These are phyloP conservation scores for Flaveria trinervia DNA, from an alignment of 129 eudicot species.

Conservation along the genomic window DNA sequence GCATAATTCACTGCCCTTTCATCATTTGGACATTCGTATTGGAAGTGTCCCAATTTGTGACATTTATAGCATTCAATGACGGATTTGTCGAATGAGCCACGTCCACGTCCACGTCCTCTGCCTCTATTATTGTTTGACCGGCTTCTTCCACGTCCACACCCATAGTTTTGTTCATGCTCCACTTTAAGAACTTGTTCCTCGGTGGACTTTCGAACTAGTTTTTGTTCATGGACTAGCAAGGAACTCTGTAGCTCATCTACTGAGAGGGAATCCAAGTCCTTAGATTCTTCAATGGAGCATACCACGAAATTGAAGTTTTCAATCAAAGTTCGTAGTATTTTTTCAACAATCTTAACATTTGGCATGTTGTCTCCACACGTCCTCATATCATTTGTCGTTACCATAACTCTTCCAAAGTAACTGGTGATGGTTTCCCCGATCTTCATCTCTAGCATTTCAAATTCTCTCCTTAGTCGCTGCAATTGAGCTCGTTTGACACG, in stretches of 20 bases:
- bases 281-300: too few relatives aligned
- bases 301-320: too few relatives aligned
- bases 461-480: neutral
- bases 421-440: neutral
- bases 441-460: neutral
- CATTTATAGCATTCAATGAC: neutral
- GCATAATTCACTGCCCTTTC: neutral
- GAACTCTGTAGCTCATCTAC: too few relatives aligned
- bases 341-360: too few relatives aligned
- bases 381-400: neutral
- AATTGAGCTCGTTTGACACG: neutral
- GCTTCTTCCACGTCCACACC: neutral
- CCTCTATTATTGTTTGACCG: neutral
- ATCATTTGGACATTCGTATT: neutral
- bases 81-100: neutral
- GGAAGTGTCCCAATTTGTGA: constrained; percentile 16
- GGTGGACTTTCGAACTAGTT: neutral
- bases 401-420: neutral
- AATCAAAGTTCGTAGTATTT: too few relatives aligned
- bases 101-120: constrained; percentile 8
- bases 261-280: too few relatives aligned
- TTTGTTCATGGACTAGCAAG: neutral
- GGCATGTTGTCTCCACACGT: neutral
- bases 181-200: constrained; percentile 3
- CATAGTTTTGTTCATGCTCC: neutral